Evolutionary conservation across 352 stramenopile genomes (phyloP).

Genomic region (Phytophthora palmivora): DNA sequence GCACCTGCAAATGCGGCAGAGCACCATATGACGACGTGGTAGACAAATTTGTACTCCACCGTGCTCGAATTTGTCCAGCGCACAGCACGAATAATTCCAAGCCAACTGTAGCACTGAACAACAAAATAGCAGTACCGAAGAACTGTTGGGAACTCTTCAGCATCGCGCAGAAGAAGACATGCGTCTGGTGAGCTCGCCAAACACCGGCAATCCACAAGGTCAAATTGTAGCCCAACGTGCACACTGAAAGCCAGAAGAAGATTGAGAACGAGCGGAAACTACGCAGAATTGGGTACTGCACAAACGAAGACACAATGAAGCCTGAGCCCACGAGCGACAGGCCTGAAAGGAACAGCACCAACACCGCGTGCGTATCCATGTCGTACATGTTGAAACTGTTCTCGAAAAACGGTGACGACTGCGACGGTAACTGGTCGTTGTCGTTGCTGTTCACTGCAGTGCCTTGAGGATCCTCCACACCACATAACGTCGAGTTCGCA

Average conservation of each 20-base stretch:
- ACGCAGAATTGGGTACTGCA: slow-evolving; percentile 64
- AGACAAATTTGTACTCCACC: slow-evolving; percentile 62
- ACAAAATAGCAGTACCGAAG: slow-evolving; percentile 62
- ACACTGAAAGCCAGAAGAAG: slow-evolving; percentile 73
- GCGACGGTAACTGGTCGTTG: slow-evolving; percentile 21
- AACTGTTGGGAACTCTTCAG: slow-evolving; percentile 73
- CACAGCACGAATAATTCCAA: slow-evolving; percentile 72
- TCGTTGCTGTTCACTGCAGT: slow-evolving; percentile 21
- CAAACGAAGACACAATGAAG: slow-evolving; percentile 76
- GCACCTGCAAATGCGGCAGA: slow-evolving; percentile 44
- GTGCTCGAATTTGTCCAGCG: slow-evolving; percentile 59
- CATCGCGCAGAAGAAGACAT: slow-evolving; percentile 58
- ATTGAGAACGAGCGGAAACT: slow-evolving; percentile 60
- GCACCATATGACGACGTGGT: slow-evolving; percentile 68
- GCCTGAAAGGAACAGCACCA: slow-evolving; percentile 78
- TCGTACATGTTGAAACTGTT: slow-evolving; percentile 78
- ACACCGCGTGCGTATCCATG: slow-evolving; percentile 76
- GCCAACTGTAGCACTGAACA: slow-evolving; percentile 62
- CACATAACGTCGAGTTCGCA: slow-evolving; percentile 52
- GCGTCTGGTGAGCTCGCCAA: slow-evolving; percentile 40
- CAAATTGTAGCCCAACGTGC: slow-evolving; percentile 65
- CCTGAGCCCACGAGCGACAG: slow-evolving; percentile 68
- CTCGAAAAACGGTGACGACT: slow-evolving; percentile 53
- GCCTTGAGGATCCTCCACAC: slow-evolving; percentile 37
- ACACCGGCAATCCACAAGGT: slow-evolving; percentile 68